Percentiles rank a stretch among this genome's conserved stretches.
These are phyloP conservation scores for Austropuccinia psidii DNA, from an alignment of 1,284 basidiomycete species.

Conservation along the genomic window DNA sequence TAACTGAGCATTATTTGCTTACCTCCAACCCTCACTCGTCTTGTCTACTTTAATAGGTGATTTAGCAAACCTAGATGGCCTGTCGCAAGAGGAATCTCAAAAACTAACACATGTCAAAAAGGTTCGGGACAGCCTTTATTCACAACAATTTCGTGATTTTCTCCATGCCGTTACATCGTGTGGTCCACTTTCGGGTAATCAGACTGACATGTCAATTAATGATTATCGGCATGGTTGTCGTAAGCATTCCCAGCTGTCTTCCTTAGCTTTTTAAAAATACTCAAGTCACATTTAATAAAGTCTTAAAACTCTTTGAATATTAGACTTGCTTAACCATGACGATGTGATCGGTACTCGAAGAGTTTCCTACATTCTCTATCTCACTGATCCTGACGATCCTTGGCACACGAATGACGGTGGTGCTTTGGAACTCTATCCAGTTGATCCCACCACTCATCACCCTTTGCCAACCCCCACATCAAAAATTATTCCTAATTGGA, in stretches of 20 bases:
- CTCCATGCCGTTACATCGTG: conserved; percentile 84
- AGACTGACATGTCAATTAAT: conserved; percentile 93
- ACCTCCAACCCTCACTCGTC: background rate
- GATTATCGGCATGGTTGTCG: conserved; percentile 67
- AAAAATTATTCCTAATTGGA: conserved; percentile 74
- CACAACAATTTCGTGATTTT: conserved; percentile 71
- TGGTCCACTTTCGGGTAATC: conserved; percentile 77
- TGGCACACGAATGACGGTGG: conserved; percentile 61
- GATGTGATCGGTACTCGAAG: conserved; percentile 93
- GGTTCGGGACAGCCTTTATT: conserved; percentile 89
- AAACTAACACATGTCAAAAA: conserved; percentile 69
- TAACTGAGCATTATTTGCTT: background rate
- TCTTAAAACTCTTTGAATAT: conserved; percentile 49
- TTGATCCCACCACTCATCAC: conserved; percentile 42
- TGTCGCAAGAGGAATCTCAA: conserved; percentile 65
- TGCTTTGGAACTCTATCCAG: conserved; percentile 87
- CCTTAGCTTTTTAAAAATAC: too few relatives aligned
- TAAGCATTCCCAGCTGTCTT: too few relatives aligned
- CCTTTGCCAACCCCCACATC: conserved; percentile 55
- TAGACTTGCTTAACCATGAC: conserved; percentile 94
- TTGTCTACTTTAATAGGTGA: conserved; percentile 61
- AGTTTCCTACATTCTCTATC: conserved; percentile 95
- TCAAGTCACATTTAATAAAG: background rate
- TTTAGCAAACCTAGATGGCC: conserved; percentile 80
- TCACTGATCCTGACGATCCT: conserved; percentile 61